Evolutionary conservation across 441 rosid genomes (phyloP).

Genomic region (Isatis lusitanica): DNA sequence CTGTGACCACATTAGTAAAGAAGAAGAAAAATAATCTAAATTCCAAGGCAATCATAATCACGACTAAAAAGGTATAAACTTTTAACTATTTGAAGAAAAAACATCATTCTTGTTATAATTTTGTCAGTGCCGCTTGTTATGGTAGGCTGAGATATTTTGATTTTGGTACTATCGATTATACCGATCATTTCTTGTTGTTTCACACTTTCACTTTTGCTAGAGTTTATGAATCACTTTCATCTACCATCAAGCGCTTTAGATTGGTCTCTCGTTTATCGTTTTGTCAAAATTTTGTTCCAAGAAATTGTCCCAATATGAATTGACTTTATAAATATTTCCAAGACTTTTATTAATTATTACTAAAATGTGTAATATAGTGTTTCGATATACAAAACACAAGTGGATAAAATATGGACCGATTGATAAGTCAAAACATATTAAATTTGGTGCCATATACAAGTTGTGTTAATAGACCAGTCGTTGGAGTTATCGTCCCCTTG

Average conservation of each 20-base stretch:
- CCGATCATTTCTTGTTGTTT: no score
- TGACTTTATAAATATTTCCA: background rate
- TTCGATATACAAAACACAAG: background rate
- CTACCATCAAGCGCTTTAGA: background rate
- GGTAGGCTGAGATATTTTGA: background rate
- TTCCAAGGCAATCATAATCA: background rate
- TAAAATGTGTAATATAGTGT: background rate
- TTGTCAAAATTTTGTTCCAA: background rate
- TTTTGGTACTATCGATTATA: background rate
- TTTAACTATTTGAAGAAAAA: no score
- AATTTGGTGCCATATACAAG: background rate
- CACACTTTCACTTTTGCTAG: no score
- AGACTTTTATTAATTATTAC: background rate
- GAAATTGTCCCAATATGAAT: no score
- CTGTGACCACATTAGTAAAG: background rate
- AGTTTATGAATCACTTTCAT: background rate
- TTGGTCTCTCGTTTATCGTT: background rate
- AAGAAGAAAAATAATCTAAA: no score
- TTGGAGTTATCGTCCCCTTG: constrained; percentile 20
- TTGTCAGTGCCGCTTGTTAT: background rate
- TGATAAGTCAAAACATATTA: constrained; percentile 17
- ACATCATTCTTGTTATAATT: no score
- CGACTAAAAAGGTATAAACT: background rate
- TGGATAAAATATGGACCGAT: background rate
- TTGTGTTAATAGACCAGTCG: constrained; percentile 15